These are phyloP conservation scores for Vitis amurensis DNA, from an alignment of 164 flowering plant genomes.

Conservation along the genomic window DNA sequence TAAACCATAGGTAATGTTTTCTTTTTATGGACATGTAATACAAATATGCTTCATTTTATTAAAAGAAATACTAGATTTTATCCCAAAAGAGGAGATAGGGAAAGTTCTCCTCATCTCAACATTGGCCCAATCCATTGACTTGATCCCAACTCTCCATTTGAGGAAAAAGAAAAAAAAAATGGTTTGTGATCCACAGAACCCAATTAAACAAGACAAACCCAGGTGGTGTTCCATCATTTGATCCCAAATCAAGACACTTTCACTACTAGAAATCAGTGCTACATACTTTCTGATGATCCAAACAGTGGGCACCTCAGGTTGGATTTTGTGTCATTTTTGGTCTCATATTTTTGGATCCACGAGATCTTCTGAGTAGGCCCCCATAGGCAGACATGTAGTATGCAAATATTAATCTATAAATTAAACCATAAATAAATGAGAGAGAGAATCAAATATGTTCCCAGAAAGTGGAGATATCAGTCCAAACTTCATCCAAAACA, in stretches of 20 bases:
- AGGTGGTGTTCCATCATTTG: neutral
- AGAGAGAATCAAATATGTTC: neutral
- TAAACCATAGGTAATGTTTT: too few relatives aligned
- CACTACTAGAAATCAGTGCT: slow-evolving; percentile 1
- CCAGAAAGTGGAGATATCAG: neutral
- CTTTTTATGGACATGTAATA: too few relatives aligned
- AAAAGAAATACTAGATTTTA: too few relatives aligned
- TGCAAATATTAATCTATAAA: neutral
- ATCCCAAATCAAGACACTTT: neutral
- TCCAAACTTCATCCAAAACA: neutral
- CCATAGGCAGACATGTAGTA: neutral
- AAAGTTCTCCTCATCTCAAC: too few relatives aligned
- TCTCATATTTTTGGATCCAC: slow-evolving; percentile 2
- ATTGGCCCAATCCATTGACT: neutral
- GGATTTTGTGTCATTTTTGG: slow-evolving; percentile 4
- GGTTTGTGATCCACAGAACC: too few relatives aligned
- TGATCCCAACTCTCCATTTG: neutral
- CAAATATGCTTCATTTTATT: too few relatives aligned
- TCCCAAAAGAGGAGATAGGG: too few relatives aligned
- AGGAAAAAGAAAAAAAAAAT: too few relatives aligned
- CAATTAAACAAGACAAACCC: neutral
- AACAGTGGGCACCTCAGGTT: neutral
- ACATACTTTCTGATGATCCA: too few relatives aligned
- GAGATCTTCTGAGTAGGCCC: neutral
- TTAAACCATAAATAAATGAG: neutral